A percentile compares a stretch with the other conserved stretches of the same genome.
Evolutionary conservation across 2,329 filamentous ascomycete species (phyloP).

Genomic region (Neoarthrinium moseri): DNA sequence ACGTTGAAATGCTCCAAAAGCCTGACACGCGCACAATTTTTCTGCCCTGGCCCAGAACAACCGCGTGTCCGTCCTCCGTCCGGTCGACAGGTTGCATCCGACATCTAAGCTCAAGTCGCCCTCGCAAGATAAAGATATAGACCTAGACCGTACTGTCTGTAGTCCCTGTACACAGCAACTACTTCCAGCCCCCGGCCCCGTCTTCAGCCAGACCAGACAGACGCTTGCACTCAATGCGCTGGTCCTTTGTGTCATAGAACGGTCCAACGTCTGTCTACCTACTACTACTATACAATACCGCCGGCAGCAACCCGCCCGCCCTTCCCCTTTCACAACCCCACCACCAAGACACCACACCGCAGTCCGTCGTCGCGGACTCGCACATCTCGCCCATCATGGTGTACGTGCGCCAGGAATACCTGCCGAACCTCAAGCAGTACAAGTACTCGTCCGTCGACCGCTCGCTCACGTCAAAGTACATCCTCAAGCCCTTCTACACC

Average conservation of each 20-base stretch:
- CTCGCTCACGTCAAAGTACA: constrained; percentile 85
- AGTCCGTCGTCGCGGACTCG: too few species aligned
- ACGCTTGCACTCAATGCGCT: too few species aligned
- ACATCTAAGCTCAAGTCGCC: too few species aligned
- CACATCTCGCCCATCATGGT: constrained; percentile 81
- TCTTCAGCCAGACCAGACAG: too few species aligned
- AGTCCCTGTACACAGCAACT: too few species aligned
- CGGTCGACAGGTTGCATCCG: too few species aligned
- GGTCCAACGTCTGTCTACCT: not conserved
- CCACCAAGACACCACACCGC: too few species aligned
- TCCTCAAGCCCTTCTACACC: constrained; percentile 97
- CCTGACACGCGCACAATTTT: constrained; percentile 6
- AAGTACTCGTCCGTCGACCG: constrained; percentile 93
- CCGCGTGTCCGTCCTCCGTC: constrained; percentile 4
- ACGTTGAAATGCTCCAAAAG: constrained; percentile 5
- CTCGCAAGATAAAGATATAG: too few species aligned
- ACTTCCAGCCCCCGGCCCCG: too few species aligned
- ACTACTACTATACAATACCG: not conserved
- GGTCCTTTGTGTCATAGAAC: too few species aligned
- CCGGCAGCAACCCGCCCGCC: not conserved
- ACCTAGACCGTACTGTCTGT: too few species aligned
- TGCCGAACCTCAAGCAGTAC: constrained; percentile 88
- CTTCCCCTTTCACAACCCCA: too few species aligned
- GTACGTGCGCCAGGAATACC: constrained; percentile 89
- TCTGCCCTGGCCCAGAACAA: not conserved